Conservation (phyloP, 352 stramenopile genomes). For the Phytopythium mirpurense region DNA sequence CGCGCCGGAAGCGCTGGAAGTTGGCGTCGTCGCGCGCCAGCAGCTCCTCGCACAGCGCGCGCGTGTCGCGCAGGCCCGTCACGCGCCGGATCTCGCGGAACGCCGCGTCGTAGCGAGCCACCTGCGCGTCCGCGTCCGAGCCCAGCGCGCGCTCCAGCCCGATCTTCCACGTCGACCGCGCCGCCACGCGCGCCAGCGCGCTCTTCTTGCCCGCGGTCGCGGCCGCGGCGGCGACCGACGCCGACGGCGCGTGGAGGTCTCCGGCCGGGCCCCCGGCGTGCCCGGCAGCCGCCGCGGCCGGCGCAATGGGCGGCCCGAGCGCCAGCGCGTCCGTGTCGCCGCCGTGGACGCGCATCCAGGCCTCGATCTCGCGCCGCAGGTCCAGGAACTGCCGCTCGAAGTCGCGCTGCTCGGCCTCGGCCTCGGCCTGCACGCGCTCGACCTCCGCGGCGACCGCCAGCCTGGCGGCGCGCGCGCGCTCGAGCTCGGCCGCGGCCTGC, state of each 20-base stretch:
- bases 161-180: slow-evolving; percentile 70
- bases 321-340: slow-evolving; percentile 16
- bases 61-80: slow-evolving; percentile 49
- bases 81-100: slow-evolving; percentile 54
- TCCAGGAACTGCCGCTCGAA: slow-evolving; percentile 68
- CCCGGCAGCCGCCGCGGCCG: too few species aligned
- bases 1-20: slow-evolving; percentile 76
- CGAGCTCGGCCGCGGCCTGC: slow-evolving; percentile 36
- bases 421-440: slow-evolving; percentile 33
- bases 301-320: not conserved
- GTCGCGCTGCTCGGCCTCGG: slow-evolving; percentile 43
- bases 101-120: slow-evolving; percentile 58
- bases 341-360: slow-evolving; percentile 29
- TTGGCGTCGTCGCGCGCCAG: slow-evolving; percentile 63
- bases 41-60: slow-evolving; percentile 43
- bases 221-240: too few species aligned
- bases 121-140: slow-evolving; percentile 32
- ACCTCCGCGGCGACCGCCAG: slow-evolving; percentile 44
- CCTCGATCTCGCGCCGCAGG: slow-evolving; percentile 50
- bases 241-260: too few species aligned
- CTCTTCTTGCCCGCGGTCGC: slow-evolving; percentile 26
- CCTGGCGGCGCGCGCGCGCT: slow-evolving; percentile 36
- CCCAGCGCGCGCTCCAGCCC: slow-evolving; percentile 57
- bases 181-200: slow-evolving; percentile 43
- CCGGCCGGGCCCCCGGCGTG: too few species aligned